Evolutionary conservation across 306 rosid genomes (phyloP), one percentile per base, ranked within the genome.

Genomic region (Casuarina equisetifolia): DNA sequence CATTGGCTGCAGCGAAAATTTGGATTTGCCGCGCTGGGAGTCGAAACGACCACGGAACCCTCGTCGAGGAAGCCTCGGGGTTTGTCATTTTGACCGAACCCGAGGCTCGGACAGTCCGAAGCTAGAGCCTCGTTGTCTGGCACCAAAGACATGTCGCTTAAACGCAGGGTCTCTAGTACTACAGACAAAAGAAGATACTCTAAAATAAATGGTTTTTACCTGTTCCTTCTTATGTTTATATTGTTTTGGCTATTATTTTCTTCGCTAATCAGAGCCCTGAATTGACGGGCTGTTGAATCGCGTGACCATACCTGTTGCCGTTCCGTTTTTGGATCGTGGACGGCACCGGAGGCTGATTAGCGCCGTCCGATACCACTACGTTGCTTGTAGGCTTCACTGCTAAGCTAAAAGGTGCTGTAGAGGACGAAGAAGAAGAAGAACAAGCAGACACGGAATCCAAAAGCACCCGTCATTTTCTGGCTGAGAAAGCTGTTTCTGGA

Each of bases 21-120:
- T 85, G 87, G 79, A 88, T 92, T 94, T 94, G 98, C 95, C 97
- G 98, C 97, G 98, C 97, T 72, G 49, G 3, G 39, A 5, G 72
- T 80, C 72, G n/a, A 45, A 61, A 16, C 5, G 50, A 69, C 49
- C 79, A 76, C 44, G 44, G 70, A 62, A 70, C 43, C 77, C 79
- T 51, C 78, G 82, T 79, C 75, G 75, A 6, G 42, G 39, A 75
- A 76, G 93, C 76, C 84, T 88, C 77, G 92, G 75, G 46, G 7
- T 49, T 85, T 82, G 91, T 88, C 90, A 82, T 3, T 25, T 62
- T 57, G 4, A 12, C 85, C 86, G 17, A 83, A 69, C 81, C 87
- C 77, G 6, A 86, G 92, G 78, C 80, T 80, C 75, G 86, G 84
- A 52, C 4, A 10, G 17, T 59, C 86, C 88, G 80, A 85, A 79